These are phyloP conservation scores for Oryza coarctata DNA, from an alignment of 176 grass and related monocot genomes.

Conservation along the genomic window DNA sequence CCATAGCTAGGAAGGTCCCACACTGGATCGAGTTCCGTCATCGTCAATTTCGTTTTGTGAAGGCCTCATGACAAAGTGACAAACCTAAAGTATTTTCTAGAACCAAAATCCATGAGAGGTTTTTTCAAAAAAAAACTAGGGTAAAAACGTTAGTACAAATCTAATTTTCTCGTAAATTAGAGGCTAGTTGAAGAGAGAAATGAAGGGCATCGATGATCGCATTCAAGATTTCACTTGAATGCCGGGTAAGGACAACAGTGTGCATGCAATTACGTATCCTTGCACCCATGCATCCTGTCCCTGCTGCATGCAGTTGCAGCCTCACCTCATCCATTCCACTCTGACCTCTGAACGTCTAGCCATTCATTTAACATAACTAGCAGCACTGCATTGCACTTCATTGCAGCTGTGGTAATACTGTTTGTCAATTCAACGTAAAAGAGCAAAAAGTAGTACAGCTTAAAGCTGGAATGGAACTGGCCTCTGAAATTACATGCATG, in stretches of 20 bases:
- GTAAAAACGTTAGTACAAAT: no score
- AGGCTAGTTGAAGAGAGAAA: constrained; percentile 33
- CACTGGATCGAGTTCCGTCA: no score
- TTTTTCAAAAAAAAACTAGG: no score
- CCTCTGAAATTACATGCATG: not conserved
- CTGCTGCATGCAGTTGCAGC: constrained; percentile 14
- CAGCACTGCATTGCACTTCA: not conserved
- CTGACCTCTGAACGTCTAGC: not conserved
- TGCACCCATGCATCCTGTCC: constrained; percentile 37
- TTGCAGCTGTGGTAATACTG: not conserved
- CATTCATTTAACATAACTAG: constrained; percentile 36
- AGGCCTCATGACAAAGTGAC: no score
- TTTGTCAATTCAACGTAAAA: constrained; percentile 22
- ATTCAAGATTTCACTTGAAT: constrained; percentile 46
- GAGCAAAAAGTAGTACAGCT: not conserved
- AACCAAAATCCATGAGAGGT: no score
- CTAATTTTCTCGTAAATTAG: no score
- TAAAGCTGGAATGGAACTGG: constrained; percentile 24
- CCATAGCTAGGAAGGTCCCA: no score
- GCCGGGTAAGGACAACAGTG: constrained; percentile 38
- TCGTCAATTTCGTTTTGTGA: no score
- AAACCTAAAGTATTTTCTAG: no score
- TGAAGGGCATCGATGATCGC: constrained; percentile 47
- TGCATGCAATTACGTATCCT: constrained; percentile 34
- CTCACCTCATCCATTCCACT: constrained; percentile 12